A percentile compares a stretch with the other conserved stretches of the same genome.
These are phyloP conservation scores for Globisporangium lucens DNA, from an alignment of 352 stramenopile species.

Conservation along the genomic window DNA sequence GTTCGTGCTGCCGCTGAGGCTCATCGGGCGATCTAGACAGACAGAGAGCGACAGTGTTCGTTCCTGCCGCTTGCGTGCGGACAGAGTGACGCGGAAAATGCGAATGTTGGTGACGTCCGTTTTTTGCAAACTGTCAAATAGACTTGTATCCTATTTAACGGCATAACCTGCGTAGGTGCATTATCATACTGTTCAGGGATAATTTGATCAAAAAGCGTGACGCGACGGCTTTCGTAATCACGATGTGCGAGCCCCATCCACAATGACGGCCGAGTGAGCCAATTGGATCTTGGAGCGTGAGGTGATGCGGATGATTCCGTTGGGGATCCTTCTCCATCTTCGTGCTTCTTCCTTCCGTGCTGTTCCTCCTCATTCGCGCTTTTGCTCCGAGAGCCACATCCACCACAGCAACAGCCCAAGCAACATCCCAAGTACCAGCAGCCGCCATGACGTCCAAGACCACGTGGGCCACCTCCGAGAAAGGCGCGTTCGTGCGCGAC, in stretches of 20 bases:
- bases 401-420: background rate
- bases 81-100: background rate
- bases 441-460: constrained; percentile 53
- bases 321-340: background rate
- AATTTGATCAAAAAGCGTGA: background rate
- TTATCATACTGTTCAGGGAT: background rate
- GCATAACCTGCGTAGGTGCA: background rate
- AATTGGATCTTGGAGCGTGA: background rate
- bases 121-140: background rate
- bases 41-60: background rate
- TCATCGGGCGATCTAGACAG: constrained; percentile 12
- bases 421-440: background rate
- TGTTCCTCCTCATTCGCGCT: constrained; percentile 13
- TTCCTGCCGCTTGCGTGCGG: too few species aligned
- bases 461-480: constrained; percentile 65
- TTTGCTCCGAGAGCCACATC: constrained; percentile 4
- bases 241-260: background rate
- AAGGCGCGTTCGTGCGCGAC: constrained; percentile 72
- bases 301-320: too few species aligned
- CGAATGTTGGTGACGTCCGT: background rate
- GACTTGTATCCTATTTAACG: background rate
- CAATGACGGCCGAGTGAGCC: background rate
- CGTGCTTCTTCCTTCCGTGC: background rate
- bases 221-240: constrained; percentile 11
- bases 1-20: constrained; percentile 10